Base-by-base conservation (phyloP, 371 early-diverging fungal genomes). In the Thermomucor indicae-seudaticae region DNA sequence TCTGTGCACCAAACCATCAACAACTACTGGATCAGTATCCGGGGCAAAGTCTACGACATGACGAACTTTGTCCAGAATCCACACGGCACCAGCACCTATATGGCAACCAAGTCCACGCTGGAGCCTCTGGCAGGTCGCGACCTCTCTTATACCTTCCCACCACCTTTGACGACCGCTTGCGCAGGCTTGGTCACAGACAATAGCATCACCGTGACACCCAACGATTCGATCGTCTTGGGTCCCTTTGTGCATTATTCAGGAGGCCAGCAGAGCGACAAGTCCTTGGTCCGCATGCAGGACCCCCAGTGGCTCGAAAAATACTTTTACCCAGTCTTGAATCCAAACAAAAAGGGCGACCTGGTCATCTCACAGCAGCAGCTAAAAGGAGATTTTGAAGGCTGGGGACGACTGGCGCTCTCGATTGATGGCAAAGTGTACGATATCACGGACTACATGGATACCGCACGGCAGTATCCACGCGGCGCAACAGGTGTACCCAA, bases 11-110 rank as follows among this genome's bases (percentile, higher is more conserved):
- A 72, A 24, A 59, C 71, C 0, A 66, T 72, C 1, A 61, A 63
- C 2, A 76, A 80, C 34, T 74, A 75, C 38, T 86, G 67, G 60
- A 64, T 83, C 17, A 69, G 80, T 19, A 58, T 85, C 20, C 82
- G 86, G n/a, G 93, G 93, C 22, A 75, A 77, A 40, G 90, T 90
- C 12, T 92, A 87, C 54, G 90, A 91, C 60, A 69, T 89, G 37
- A 83, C 84, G 17, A 77, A 78, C 30, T 83, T 88, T 64, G 71
- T 80, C 8, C 69, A 76, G 20, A 72, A 62, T 6, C 74, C 83
- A 27, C 85, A 86, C 44, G 83, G 82, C 12, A 58, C 64, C 12
- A 55, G 53, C 1, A 54, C 60, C 6, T 68, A 70, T 30, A 62
- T 69, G 39, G 75, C 78, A 6, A 64, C 68, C 1, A 66, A 65